phyloP scores from a whole-genome alignment of 2,329 filamentous ascomycete genomes.

The Penicillium sp. region DNA sequence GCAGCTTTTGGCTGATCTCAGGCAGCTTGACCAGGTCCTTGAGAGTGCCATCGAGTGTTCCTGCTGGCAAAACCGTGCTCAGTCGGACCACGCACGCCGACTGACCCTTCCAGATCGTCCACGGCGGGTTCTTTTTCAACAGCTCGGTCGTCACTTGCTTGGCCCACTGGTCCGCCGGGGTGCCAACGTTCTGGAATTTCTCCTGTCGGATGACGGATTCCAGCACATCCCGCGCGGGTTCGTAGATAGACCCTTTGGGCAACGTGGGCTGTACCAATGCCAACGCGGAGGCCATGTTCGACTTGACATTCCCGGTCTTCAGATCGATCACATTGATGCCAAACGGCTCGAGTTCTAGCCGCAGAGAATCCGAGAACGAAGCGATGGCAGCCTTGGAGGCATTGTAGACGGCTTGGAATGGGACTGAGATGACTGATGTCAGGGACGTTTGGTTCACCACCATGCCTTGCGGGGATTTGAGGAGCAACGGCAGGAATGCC shows the following conservation, averaged over 20 bases:
- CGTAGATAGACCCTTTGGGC: background rate
- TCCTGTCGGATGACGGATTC: background rate
- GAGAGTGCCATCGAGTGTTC: background rate
- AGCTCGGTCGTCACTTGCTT: background rate
- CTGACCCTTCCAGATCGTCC: slow-evolving; percentile 1
- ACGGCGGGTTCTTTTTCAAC: background rate
- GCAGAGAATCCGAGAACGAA: background rate
- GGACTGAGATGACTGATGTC: slow-evolving; percentile 26
- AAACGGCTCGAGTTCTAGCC: slow-evolving; percentile 3
- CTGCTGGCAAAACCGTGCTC: background rate
- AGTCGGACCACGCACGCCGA: slow-evolving; percentile 1
- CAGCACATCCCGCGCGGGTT: background rate
- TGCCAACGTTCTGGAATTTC: background rate
- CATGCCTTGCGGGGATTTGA: slow-evolving; percentile 24
- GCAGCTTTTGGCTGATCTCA: too few relatives aligned
- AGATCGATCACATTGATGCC: slow-evolving; percentile 7
- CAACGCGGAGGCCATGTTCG: background rate
- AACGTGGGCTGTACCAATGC: background rate
- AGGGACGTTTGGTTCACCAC: slow-evolving; percentile 43
- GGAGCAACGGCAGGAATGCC: slow-evolving; percentile 33
- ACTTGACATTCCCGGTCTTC: background rate
- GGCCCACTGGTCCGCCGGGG: slow-evolving; percentile 1
- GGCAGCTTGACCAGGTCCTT: slow-evolving; percentile 3
- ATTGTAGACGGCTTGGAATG: slow-evolving; percentile 35
- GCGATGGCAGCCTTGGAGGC: slow-evolving; percentile 21